phyloP scores from a whole-genome alignment of 1,139 yeast species.

The Arxiozyma bovina region DNA sequence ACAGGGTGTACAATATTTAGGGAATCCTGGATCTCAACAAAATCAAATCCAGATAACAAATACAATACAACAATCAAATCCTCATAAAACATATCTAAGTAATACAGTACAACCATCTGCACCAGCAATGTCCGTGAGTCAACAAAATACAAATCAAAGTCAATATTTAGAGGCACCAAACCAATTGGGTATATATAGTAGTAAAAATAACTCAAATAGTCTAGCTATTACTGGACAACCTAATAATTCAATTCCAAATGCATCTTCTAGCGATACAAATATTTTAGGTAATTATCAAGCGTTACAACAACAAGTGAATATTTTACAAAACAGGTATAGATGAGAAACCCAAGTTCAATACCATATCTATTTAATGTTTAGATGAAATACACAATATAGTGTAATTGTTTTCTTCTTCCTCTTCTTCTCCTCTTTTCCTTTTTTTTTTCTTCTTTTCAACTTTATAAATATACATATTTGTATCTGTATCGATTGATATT shows the following conservation, averaged over 20 bases:
- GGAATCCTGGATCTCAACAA: neutral
- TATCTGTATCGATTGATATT: too few relatives aligned
- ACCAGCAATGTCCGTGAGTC: conserved; percentile 1
- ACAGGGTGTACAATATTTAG: conserved; percentile 1
- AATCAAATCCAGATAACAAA: neutral
- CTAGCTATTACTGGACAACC: conserved; percentile 4
- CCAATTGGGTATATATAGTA: neutral
- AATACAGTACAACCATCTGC: conserved; percentile 1
- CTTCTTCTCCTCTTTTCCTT: too few relatives aligned
- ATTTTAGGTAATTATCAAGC: conserved; percentile 54
- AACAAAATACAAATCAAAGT: conserved; percentile 1
- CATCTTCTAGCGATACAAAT: conserved; percentile 22
- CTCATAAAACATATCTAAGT: neutral
- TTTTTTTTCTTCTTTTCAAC: too few relatives aligned
- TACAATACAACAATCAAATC: neutral
- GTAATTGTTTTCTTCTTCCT: too few relatives aligned
- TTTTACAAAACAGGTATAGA: conserved; percentile 28
- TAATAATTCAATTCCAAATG: conserved; percentile 5
- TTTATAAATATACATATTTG: too few relatives aligned
- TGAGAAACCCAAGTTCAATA: neutral
- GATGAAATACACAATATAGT: too few relatives aligned
- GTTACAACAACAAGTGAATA: conserved; percentile 57
- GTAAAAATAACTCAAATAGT: neutral
- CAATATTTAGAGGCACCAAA: conserved; percentile 2
- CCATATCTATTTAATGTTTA: neutral